These are phyloP conservation scores for Plantago lanceolata DNA, from an alignment of 305 asterid species.

Conservation along the genomic window DNA sequence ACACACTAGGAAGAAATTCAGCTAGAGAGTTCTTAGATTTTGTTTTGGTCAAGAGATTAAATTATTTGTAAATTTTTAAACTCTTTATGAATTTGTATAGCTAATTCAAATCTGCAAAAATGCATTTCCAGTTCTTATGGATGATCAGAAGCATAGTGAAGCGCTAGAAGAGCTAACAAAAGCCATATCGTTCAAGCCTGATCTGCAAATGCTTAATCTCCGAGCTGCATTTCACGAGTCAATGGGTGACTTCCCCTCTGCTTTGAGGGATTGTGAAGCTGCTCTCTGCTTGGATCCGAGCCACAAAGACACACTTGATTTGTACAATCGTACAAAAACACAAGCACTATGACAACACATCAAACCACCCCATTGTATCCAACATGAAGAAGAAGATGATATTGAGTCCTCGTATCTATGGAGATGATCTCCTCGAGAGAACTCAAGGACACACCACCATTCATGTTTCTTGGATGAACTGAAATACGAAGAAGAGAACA, in stretches of 20 bases:
- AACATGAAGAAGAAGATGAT: not conserved
- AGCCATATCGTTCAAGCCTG: slow-evolving; percentile 56
- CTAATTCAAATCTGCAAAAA: slow-evolving; percentile 9
- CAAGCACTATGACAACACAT: slow-evolving; percentile 22
- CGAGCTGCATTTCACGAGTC: slow-evolving; percentile 62
- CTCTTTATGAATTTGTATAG: slow-evolving; percentile 2
- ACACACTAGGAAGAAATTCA: not conserved
- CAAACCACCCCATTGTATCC: not conserved
- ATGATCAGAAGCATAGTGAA: slow-evolving; percentile 50
- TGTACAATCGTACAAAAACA: slow-evolving; percentile 37
- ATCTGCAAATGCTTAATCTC: slow-evolving; percentile 55
- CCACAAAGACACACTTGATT: slow-evolving; percentile 54
- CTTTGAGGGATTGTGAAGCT: slow-evolving; percentile 58
- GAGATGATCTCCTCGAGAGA: not conserved
- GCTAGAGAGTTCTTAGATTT: not conserved
- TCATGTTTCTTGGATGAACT: not conserved
- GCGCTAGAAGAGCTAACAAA: slow-evolving; percentile 52
- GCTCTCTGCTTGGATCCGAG: slow-evolving; percentile 60
- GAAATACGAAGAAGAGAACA: not conserved
- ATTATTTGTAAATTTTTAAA: not conserved
- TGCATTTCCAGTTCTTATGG: slow-evolving; percentile 49
- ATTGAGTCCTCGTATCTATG: not conserved
- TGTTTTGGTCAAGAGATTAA: not conserved
- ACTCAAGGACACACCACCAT: slow-evolving; percentile 3
- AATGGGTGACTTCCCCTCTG: slow-evolving; percentile 40